Evolutionary conservation across 139 green algal species (phyloP).

Genomic region (Chlorella sp.): DNA sequence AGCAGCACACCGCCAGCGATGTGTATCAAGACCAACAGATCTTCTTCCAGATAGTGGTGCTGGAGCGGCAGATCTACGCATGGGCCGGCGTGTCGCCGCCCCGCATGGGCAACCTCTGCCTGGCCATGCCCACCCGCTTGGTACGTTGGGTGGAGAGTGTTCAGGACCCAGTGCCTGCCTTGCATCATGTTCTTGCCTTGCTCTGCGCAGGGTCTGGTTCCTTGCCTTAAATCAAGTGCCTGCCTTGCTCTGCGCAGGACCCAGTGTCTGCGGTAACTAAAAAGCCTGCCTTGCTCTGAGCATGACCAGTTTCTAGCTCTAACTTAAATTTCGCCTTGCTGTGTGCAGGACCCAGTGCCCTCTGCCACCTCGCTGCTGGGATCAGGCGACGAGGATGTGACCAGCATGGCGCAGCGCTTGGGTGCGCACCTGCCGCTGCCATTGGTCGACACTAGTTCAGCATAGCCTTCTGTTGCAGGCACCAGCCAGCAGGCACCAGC

Average conservation of each 20-base stretch:
- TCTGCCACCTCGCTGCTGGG: constrained; percentile 35
- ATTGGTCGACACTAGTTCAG: too few relatives aligned
- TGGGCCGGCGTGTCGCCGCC: constrained; percentile 24
- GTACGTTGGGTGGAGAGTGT: too few relatives aligned
- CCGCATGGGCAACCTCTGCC: constrained; percentile 23
- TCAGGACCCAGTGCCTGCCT: neutral
- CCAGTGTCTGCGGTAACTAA: neutral
- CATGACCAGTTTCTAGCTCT: too few relatives aligned
- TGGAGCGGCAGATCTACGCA: constrained; percentile 38
- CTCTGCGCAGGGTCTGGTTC: too few relatives aligned
- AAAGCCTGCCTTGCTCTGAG: too few relatives aligned
- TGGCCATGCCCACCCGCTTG: constrained; percentile 36
- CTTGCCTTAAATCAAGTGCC: neutral
- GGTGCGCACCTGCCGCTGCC: neutral
- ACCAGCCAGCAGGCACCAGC: too few relatives aligned
- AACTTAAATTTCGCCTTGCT: neutral
- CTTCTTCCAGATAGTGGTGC: constrained; percentile 43
- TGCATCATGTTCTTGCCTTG: neutral
- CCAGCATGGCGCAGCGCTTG: constrained; percentile 41
- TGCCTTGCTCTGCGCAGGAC: neutral
- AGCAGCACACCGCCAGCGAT: neutral
- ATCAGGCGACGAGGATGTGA: constrained; percentile 1
- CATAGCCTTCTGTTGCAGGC: too few relatives aligned
- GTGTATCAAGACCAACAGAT: constrained; percentile 30
- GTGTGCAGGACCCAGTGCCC: constrained; percentile 14